These are phyloP conservation scores for Lentinula detonsa DNA, from an alignment of 768 basidiomycete genomes.

Conservation along the genomic window DNA sequence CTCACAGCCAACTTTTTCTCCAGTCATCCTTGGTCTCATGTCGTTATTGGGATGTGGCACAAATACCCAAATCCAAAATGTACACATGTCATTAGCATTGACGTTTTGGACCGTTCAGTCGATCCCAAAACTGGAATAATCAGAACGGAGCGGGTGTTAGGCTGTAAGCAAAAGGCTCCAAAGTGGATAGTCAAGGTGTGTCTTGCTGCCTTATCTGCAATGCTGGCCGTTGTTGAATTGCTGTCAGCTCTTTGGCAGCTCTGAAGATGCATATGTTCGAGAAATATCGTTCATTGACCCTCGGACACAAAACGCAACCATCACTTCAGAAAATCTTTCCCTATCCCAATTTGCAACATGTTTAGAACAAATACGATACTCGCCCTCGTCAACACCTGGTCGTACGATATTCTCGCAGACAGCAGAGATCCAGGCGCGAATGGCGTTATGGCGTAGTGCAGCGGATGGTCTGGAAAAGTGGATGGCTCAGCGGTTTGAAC, in stretches of 20 bases:
- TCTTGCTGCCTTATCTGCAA: neutral
- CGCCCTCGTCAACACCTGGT: conserved; percentile 48
- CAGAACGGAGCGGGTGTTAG: conserved; percentile 84
- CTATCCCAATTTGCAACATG: conserved; percentile 93
- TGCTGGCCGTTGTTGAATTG: conserved; percentile 24
- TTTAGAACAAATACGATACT: conserved; percentile 85
- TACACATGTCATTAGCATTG: conserved; percentile 81
- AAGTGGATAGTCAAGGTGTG: conserved; percentile 86
- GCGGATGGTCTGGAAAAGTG: conserved; percentile 82
- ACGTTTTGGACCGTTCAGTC: conserved; percentile 80
- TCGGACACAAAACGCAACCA: conserved; percentile 67
- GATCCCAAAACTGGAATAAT: conserved; percentile 84
- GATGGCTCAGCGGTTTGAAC: conserved; percentile 84
- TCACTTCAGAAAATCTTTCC: conserved; percentile 90
- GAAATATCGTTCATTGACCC: conserved; percentile 95
- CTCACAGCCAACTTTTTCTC: conserved; percentile 4
- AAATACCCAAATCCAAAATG: conserved; percentile 96
- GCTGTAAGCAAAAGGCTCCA: conserved; percentile 90
- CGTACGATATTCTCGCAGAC: conserved; percentile 80
- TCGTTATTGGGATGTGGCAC: conserved; percentile 89
- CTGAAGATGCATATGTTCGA: conserved; percentile 90
- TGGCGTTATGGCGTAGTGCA: conserved; percentile 74
- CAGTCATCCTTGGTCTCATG: conserved; percentile 88
- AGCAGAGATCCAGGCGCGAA: conserved; percentile 85
- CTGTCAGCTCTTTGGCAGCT: conserved; percentile 81